These are phyloP conservation scores for Conoideocrella luteorostrata DNA, from an alignment of 2,329 filamentous ascomycete genomes.

Conservation along the genomic window DNA sequence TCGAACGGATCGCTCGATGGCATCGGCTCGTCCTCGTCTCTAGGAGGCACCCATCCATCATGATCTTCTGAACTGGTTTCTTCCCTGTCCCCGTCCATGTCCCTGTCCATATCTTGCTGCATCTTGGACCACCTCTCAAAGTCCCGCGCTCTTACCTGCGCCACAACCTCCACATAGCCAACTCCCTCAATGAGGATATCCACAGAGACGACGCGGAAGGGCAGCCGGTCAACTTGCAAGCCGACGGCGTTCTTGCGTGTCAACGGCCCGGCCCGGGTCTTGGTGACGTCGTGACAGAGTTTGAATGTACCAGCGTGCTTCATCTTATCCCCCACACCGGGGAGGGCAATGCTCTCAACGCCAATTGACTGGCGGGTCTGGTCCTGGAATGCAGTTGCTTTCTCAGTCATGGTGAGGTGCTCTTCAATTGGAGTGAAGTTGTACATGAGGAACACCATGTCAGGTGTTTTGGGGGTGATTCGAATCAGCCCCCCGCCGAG, in stretches of 20 bases:
- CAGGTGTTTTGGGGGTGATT: constrained; percentile 64
- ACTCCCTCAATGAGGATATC: constrained; percentile 89
- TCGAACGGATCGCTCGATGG: constrained; percentile 17
- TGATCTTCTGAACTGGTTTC: constrained; percentile 9
- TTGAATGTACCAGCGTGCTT: constrained; percentile 67
- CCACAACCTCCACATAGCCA: constrained; percentile 85
- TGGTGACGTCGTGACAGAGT: constrained; percentile 79
- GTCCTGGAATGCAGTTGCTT: constrained; percentile 67
- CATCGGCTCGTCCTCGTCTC: not conserved
- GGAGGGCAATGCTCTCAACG: constrained; percentile 57
- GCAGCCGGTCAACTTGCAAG: constrained; percentile 60
- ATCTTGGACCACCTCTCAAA: constrained; percentile 14
- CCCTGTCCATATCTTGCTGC: constrained; percentile 16
- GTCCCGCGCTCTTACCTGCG: constrained; percentile 64
- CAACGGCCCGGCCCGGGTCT: constrained; percentile 65
- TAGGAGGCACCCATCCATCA: not conserved
- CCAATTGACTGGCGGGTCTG: constrained; percentile 51
- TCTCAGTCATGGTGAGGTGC: constrained; percentile 73
- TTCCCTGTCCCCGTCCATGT: constrained; percentile 11
- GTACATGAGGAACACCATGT: constrained; percentile 68
- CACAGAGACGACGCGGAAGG: constrained; percentile 71
- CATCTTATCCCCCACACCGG: constrained; percentile 52
- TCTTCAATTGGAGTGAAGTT: constrained; percentile 74
- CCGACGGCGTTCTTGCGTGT: constrained; percentile 57
- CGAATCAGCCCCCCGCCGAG: constrained; percentile 75